Conservation (phyloP, 495 filamentous ascomycete genomes). For the Aspergillus hancockii region DNA sequence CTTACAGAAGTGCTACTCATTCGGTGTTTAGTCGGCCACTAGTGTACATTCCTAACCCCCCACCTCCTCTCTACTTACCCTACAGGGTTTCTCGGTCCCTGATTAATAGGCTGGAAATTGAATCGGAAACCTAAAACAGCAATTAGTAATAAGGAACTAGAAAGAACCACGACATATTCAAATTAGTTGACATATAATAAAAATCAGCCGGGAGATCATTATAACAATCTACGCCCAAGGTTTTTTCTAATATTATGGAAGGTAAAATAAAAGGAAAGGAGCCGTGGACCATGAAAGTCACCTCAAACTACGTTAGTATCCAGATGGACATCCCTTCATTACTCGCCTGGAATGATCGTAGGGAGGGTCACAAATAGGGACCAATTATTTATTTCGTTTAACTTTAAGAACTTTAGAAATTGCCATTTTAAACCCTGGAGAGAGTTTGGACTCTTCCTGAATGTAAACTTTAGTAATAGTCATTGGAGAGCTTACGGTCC, state of each 20-base stretch:
- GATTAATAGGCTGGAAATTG: neutral
- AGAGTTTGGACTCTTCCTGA: neutral
- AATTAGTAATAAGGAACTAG: neutral
- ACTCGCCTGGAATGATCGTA: conserved; percentile 10
- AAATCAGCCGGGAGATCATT: neutral
- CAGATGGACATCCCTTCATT: conserved; percentile 9
- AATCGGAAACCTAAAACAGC: conserved; percentile 7
- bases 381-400: neutral
- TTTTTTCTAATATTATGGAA: neutral
- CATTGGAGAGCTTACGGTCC: conserved; percentile 5
- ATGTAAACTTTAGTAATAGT: conserved; percentile 4
- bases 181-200: neutral
- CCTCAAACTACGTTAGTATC: neutral
- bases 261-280: neutral
- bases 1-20: neutral
- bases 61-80: conserved; percentile 11
- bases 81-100: conserved; percentile 6
- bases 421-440: neutral
- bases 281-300: neutral
- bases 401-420: neutral
- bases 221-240: neutral
- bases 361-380: neutral
- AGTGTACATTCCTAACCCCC: conserved; percentile 11
- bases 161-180: neutral
- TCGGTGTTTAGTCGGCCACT: conserved; percentile 3